phyloP scores from a whole-genome alignment of 768 basidiomycete genomes.

The Termitomyces bulborhizus region DNA sequence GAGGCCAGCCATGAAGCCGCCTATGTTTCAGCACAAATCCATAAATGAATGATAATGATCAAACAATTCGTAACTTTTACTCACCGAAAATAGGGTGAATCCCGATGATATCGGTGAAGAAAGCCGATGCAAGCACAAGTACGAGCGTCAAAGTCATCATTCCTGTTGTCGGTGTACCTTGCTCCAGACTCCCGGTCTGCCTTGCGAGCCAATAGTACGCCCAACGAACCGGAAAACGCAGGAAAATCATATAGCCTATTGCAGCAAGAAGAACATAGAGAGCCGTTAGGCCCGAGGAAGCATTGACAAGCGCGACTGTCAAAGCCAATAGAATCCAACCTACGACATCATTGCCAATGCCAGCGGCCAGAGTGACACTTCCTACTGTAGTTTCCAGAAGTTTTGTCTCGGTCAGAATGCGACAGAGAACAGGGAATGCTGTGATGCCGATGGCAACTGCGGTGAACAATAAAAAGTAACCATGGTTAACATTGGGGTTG shows the following conservation, averaged over 20 bases:
- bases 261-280: constrained; percentile 69
- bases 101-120: constrained; percentile 83
- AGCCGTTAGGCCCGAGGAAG: constrained; percentile 62
- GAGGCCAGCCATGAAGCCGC: constrained; percentile 80
- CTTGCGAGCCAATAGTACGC: constrained; percentile 60
- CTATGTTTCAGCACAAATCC: constrained; percentile 22
- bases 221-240: constrained; percentile 60
- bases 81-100: constrained; percentile 61
- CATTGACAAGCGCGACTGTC: constrained; percentile 78
- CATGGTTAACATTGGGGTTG: constrained; percentile 51
- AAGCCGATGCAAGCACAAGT: constrained; percentile 68
- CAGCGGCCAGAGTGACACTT: constrained; percentile 73
- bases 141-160: constrained; percentile 80
- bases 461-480: constrained; percentile 83
- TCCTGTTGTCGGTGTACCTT: constrained; percentile 58
- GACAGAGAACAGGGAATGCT: constrained; percentile 76
- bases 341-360: constrained; percentile 68
- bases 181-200: constrained; percentile 65
- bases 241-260: constrained; percentile 56
- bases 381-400: constrained; percentile 83
- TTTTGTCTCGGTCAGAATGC: constrained; percentile 78
- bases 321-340: constrained; percentile 83
- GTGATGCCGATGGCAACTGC: constrained; percentile 81
- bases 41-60: neutral
- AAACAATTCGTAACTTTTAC: constrained; percentile 4